Percentiles rank a stretch among this genome's conserved stretches.
These are phyloP conservation scores for Retiboletus flavoniger DNA, from an alignment of 1,284 basidiomycete species.

Conservation along the genomic window DNA sequence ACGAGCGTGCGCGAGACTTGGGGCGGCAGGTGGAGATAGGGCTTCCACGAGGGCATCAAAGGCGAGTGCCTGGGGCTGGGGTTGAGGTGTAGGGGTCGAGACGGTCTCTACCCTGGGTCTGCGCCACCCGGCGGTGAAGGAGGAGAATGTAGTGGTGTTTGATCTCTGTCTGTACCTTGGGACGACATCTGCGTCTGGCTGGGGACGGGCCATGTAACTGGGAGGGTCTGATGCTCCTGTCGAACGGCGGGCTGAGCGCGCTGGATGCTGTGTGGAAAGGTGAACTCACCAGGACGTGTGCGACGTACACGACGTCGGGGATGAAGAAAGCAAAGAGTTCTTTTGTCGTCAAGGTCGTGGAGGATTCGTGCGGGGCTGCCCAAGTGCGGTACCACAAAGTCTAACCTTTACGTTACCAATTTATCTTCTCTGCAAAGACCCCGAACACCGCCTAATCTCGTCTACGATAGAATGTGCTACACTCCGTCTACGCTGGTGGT, in stretches of 20 bases:
- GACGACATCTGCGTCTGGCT: conserved; percentile 37
- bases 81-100: conserved; percentile 25
- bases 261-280: background rate
- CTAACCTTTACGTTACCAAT: conserved; percentile 13
- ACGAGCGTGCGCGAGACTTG: conserved; percentile 52
- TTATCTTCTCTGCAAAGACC: conserved; percentile 21
- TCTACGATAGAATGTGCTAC: background rate
- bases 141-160: conserved; percentile 44
- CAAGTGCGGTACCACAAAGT: conserved; percentile 11
- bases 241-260: conserved; percentile 8
- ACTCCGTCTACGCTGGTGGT: background rate
- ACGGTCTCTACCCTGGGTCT: conserved; percentile 39
- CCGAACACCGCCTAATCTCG: conserved; percentile 25
- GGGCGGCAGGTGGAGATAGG: conserved; percentile 56
- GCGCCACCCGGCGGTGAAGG: conserved; percentile 43
- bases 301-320: conserved; percentile 15
- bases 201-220: conserved; percentile 35
- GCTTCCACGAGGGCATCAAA: conserved; percentile 50
- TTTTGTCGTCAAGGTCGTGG: conserved; percentile 22
- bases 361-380: conserved; percentile 13
- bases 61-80: conserved; percentile 32
- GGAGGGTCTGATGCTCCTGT: conserved; percentile 11
- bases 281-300: conserved; percentile 17
- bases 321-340: background rate
- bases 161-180: conserved; percentile 40